A percentile compares a stretch with the other conserved stretches of the same genome.
Conservation (phyloP, 345 rosid genomes). For the Mercurialis annua region DNA sequence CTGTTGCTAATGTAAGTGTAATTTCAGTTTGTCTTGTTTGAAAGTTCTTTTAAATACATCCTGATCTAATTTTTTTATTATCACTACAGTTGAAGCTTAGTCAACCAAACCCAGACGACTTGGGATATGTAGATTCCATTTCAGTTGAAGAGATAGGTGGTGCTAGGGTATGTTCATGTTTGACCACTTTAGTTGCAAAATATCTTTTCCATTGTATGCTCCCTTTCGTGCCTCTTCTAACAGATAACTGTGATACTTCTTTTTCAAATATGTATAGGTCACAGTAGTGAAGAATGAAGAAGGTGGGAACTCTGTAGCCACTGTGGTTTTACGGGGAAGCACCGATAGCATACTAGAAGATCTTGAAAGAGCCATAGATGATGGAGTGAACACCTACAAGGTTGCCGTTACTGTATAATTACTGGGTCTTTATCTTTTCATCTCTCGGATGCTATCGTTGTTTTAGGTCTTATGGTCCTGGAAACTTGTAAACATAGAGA, state of each 20-base stretch:
- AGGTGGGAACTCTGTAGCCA: slow-evolving; percentile 84
- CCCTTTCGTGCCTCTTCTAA: not conserved
- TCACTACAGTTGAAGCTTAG: slow-evolving; percentile 79
- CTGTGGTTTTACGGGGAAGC: slow-evolving; percentile 93
- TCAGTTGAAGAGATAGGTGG: slow-evolving; percentile 98
- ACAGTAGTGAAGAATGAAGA: slow-evolving; percentile 84
- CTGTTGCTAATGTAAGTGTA: slow-evolving; percentile 71
- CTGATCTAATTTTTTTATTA: slow-evolving; percentile 11
- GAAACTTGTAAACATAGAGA: not conserved
- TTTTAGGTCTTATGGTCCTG: not conserved
- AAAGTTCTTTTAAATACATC: slow-evolving; percentile 7
- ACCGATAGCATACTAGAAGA: slow-evolving; percentile 95
- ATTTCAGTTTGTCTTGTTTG: slow-evolving; percentile 7
- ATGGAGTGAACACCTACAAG: slow-evolving; percentile 98
- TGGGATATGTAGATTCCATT: slow-evolving; percentile 84
- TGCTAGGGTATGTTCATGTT: slow-evolving; percentile 61
- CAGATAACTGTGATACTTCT: not conserved
- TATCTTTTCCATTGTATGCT: not conserved
- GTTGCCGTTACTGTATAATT: slow-evolving; percentile 34
- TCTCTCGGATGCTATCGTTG: not conserved
- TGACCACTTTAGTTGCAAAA: not conserved
- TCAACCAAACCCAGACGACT: slow-evolving; percentile 79
- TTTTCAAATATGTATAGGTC: slow-evolving; percentile 40
- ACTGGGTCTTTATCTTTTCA: not conserved
- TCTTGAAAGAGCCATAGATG: slow-evolving; percentile 99